Conservation (phyloP, 352 stramenopile species). For the Pythium dissotocum region DNA sequence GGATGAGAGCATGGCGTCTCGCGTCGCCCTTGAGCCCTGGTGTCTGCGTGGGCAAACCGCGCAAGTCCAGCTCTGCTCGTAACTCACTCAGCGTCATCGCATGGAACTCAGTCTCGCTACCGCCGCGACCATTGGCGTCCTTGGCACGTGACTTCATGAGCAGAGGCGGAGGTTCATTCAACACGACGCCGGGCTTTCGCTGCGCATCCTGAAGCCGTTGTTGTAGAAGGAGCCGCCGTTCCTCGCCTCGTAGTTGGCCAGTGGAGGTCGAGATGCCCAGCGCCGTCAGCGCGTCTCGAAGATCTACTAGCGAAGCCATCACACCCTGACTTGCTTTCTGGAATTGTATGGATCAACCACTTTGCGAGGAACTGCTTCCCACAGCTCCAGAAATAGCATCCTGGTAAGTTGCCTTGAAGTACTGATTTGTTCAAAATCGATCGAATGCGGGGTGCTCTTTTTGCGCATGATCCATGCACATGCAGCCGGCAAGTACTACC, state of each 20-base stretch:
- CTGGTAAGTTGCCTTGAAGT: too few relatives aligned
- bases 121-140: too few relatives aligned
- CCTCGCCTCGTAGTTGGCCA: slow-evolving; percentile 35
- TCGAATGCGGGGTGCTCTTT: too few relatives aligned
- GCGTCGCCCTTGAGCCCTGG: slow-evolving; percentile 47
- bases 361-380: too few relatives aligned
- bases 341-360: not conserved
- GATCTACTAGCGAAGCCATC: slow-evolving; percentile 21
- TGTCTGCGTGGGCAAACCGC: slow-evolving; percentile 39
- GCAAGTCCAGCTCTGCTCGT: slow-evolving; percentile 36
- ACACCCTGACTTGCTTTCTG: not conserved
- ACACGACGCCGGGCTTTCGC: not conserved
- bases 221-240: slow-evolving; percentile 34
- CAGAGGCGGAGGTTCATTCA: not conserved
- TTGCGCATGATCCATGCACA: too few relatives aligned
- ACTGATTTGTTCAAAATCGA: too few relatives aligned
- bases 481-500: too few relatives aligned
- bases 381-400: not conserved
- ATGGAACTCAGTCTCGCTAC: slow-evolving; percentile 1
- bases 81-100: slow-evolving; percentile 36
- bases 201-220: slow-evolving; percentile 27
- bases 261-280: slow-evolving; percentile 42
- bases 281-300: slow-evolving; percentile 38
- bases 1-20: slow-evolving; percentile 41
- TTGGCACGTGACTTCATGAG: not conserved